Conservation (phyloP, 2,329 filamentous ascomycete genomes). For the Ilyonectria mors-panacis region DNA sequence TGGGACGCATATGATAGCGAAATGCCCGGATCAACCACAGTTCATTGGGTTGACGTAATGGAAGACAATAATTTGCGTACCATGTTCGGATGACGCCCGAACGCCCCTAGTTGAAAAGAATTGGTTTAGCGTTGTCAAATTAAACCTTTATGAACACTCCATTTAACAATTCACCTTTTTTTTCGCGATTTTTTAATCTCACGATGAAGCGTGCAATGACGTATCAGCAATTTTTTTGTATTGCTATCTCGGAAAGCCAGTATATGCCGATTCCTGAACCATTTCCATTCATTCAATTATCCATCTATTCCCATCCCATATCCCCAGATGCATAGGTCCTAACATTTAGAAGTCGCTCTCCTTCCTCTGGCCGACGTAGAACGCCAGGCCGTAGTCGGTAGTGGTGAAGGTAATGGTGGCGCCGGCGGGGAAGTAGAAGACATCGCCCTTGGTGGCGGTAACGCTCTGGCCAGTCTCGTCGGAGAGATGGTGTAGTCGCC, state of each 20-base stretch:
- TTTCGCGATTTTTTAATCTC: background rate
- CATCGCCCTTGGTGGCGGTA: conserved; percentile 73
- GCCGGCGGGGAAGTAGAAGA: conserved; percentile 79
- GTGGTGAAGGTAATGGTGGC: conserved; percentile 77
- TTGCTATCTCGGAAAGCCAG: conserved; percentile 8
- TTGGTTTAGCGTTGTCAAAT: background rate
- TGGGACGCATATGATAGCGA: conserved; percentile 60
- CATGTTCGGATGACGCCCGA: conserved; percentile 51
- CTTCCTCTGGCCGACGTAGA: conserved; percentile 65
- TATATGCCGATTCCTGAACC: background rate
- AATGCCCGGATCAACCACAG: conserved; percentile 47
- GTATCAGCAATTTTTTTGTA: conserved; percentile 6
- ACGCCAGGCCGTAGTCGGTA: conserved; percentile 72
- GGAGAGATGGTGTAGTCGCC: conserved; percentile 74
- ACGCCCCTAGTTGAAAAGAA: background rate
- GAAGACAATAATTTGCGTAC: conserved; percentile 52
- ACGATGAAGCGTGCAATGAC: background rate
- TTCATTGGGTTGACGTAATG: conserved; percentile 63
- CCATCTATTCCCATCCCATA: conserved; percentile 25
- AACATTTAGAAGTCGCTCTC: conserved; percentile 47
- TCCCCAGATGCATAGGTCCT: background rate
- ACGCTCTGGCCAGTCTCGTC: conserved; percentile 74
- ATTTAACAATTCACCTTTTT: background rate
- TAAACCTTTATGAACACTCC: background rate
- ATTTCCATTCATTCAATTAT: conserved; percentile 28